Conservation (phyloP, 371 early-diverging fungal genomes). For the Parasitella parasitica region DNA sequence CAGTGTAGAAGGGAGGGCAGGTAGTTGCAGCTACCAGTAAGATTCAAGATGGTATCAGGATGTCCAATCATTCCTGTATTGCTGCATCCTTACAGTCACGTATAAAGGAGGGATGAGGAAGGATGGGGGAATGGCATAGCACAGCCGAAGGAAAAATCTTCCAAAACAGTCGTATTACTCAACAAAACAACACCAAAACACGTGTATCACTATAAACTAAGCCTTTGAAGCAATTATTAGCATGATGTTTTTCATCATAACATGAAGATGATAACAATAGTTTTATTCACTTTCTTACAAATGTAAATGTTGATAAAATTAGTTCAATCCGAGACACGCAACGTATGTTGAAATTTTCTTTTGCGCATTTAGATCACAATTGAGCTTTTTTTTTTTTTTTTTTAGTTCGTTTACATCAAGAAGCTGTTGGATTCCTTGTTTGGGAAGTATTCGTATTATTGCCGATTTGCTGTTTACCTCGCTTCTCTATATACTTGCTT, state of each 20-base stretch:
- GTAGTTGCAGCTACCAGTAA: background rate
- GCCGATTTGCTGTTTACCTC: background rate
- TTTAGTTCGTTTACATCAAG: background rate
- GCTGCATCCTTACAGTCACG: background rate
- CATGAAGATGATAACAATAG: background rate
- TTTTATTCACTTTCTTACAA: no score
- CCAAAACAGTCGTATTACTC: background rate
- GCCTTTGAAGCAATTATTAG: background rate
- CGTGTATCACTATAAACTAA: background rate
- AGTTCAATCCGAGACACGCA: background rate
- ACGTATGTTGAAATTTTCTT: background rate
- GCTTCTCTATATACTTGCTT: background rate
- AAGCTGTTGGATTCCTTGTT: background rate
- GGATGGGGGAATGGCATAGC: no score
- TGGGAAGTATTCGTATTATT: background rate
- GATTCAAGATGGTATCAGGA: background rate
- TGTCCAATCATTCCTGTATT: background rate
- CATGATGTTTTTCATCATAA: background rate
- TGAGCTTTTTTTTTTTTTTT: background rate
- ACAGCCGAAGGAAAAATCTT: no score
- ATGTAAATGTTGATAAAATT: no score
- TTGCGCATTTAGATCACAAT: background rate
- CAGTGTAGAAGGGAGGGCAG: slow-evolving; percentile 1
- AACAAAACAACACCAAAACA: background rate
- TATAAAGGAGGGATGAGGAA: background rate